Evolutionary conservation across 495 filamentous ascomycete genomes (phyloP), one percentile per base, ranked within the genome.

Genomic region (Tuber umbilicatum): DNA sequence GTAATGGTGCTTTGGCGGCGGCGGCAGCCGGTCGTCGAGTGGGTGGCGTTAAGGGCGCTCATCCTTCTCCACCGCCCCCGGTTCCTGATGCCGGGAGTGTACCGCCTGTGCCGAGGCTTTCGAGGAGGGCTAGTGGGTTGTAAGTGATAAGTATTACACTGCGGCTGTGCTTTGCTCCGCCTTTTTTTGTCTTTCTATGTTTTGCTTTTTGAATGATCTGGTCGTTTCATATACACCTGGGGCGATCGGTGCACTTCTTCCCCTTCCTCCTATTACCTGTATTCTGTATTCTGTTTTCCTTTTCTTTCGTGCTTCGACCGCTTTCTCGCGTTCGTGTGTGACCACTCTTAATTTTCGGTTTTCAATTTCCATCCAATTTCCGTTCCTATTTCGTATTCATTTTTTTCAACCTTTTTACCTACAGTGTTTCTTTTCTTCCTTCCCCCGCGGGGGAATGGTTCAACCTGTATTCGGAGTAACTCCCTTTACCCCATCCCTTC

Each of bases 21-120:
- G 9, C 50, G 47, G 21, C 47, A 7, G 50, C 50, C 10, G 38
- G 75, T n/a, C 41, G 60, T 42, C 64, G 69, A 7, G 68, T 72
- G n/a, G 71, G 37, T n/a, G 27, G 60, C 5, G 73, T 27, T 70
- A 67, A 42, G 27, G 41, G 40, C 17, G 68, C 38, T 39, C 37
- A 19, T 1, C 55, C 37, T 37, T 78, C 37, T 9, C 40, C 64
- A 27, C 50, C 73, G 21, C 72, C 2, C 17, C 70, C 72, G 72
- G 78, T 70, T 31, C 75, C 76, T 23, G 72, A 78, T 38, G 71
- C 16, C 69, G 77, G 60, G 71, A 45, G 68, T 31, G 64, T 75
- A 37, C 76, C 76, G 12, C 72, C 77, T 12, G 41, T 78, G 69
- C 77, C 75, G 17, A 79, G 43, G 69, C 40, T 75, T 72, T 64